Evolutionary conservation across 1,284 basidiomycete genomes (phyloP), one percentile per base, ranked within the genome.

Genomic region (Moesziomyces sp.): DNA sequence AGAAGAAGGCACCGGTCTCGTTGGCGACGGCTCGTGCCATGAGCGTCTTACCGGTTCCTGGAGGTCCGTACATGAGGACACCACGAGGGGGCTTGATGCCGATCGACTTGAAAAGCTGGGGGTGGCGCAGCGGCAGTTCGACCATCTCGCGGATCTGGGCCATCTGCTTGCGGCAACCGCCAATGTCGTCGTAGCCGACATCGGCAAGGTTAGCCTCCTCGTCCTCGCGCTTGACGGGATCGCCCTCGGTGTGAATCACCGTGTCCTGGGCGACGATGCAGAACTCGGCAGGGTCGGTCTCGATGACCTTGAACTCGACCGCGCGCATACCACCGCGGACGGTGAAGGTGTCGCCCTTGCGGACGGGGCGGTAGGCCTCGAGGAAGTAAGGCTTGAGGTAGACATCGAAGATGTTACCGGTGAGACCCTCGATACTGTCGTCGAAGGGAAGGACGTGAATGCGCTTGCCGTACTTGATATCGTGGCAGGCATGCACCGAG

Each of bases 11-110:
- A 57, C 97, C 96, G 30, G 96, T 99, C 86, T 99, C 97, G 85
- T 99, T 99, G 71, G 96, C 97, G 46, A 99, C 97, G 11, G 97
- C 97, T 79, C 97, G 91, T 46, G 97, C 96, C 96, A 99, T 99
- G n/a, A 84, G 74, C 45, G 82, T 84, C 67, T 84, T 84, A 66
- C 82, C 82, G 14, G 82, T 84, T 72, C 82, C 82, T 4, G 82
- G 82, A n/a, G 82, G 82, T 35, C 82, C 82, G 58, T 76, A 84
- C 82, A 84, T 84, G 58, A 84, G 77, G 21, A 84, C 82, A 69
- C 83, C 83, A 78, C 97, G 92, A 42, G 97, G 97, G 38, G 96
- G 97, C 87, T 98, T 99, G 89, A 99, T 99, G 90, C 96, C 96
- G 83, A 99, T 99, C 24, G 93, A 95, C 86, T 99, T 99, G 91